Conservation (phyloP, 1,284 basidiomycete species). For the Heterobasidion parviporum region DNA sequence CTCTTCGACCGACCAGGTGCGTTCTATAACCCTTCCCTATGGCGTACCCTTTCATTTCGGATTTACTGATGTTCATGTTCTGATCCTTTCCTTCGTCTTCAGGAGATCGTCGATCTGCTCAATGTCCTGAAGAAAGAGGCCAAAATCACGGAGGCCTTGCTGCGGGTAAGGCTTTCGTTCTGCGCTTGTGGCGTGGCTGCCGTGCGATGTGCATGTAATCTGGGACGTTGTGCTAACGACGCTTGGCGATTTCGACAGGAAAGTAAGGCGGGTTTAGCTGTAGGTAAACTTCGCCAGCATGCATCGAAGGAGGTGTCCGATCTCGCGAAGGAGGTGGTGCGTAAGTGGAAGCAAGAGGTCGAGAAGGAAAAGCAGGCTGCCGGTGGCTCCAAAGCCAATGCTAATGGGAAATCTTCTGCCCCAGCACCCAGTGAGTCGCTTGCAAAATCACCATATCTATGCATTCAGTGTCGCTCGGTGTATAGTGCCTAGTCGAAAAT, state of each 20-base stretch:
- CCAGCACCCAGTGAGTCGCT: constrained; percentile 11
- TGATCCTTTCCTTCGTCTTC: constrained; percentile 10
- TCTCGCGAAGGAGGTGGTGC: constrained; percentile 89
- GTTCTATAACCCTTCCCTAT: constrained; percentile 27
- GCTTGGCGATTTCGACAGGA: constrained; percentile 39
- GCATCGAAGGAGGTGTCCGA: constrained; percentile 68
- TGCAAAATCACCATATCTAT: not conserved
- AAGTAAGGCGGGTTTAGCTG: constrained; percentile 87
- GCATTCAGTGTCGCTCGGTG: not conserved
- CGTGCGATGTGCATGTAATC: not conserved
- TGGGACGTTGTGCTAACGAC: no score
- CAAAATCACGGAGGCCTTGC: constrained; percentile 77
- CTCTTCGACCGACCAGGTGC: constrained; percentile 53
- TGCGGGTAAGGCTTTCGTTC: constrained; percentile 61
- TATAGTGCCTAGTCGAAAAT: constrained; percentile 18
- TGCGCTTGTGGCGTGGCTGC: constrained; percentile 11
- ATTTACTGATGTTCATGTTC: constrained; percentile 18
- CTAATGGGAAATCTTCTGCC: not conserved
- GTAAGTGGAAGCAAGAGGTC: constrained; percentile 84
- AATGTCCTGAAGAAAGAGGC: constrained; percentile 71
- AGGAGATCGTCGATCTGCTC: constrained; percentile 73
- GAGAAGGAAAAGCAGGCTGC: constrained; percentile 62
- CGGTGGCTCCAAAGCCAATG: constrained; percentile 15
- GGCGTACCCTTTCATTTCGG: constrained; percentile 28
- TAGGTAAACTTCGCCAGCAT: constrained; percentile 84